Conservation (phyloP, 352 stramenopile genomes). For the Pythium sukuiense region DNA sequence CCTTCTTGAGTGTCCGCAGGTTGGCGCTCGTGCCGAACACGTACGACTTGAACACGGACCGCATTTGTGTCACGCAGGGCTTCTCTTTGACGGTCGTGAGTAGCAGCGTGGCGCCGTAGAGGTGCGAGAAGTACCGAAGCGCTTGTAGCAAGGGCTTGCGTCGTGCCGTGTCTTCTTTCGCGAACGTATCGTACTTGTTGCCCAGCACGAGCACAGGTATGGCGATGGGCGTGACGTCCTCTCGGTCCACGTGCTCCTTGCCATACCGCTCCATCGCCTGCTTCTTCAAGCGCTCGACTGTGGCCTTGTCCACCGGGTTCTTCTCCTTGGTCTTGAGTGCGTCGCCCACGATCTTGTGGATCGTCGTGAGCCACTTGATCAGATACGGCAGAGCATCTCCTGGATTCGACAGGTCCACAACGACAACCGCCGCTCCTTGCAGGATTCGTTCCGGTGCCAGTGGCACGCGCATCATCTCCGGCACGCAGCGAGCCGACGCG, state of each 20-base stretch:
- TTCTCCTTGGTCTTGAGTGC: conserved; percentile 66
- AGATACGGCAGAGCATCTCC: conserved; percentile 78
- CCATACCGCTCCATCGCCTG: conserved; percentile 59
- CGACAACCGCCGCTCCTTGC: conserved; percentile 75
- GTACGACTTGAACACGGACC: conserved; percentile 59
- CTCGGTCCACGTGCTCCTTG: conserved; percentile 62
- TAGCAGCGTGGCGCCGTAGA: conserved; percentile 85
- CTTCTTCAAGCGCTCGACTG: conserved; percentile 48
- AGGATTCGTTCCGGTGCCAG: conserved; percentile 75
- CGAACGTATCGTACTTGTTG: conserved; percentile 91
- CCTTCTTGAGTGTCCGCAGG: conserved; percentile 46
- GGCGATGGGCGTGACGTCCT: conserved; percentile 69
- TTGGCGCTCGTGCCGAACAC: conserved; percentile 52
- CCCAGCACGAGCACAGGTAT: conserved; percentile 83
- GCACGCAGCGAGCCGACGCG: conserved; percentile 71
- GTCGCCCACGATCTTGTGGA: conserved; percentile 56
- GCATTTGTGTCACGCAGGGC: conserved; percentile 65
- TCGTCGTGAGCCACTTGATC: conserved; percentile 71
- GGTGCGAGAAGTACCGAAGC: conserved; percentile 83
- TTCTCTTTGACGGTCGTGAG: conserved; percentile 90
- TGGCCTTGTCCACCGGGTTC: conserved; percentile 60
- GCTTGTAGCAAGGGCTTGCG: conserved; percentile 84
- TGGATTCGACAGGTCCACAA: conserved; percentile 81
- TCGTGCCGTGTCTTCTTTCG: conserved; percentile 83
- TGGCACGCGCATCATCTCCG: conserved; percentile 84